Evolutionary conservation across 2,329 filamentous ascomycete genomes (phyloP).

Genomic region (Pyrenophora graminea): DNA sequence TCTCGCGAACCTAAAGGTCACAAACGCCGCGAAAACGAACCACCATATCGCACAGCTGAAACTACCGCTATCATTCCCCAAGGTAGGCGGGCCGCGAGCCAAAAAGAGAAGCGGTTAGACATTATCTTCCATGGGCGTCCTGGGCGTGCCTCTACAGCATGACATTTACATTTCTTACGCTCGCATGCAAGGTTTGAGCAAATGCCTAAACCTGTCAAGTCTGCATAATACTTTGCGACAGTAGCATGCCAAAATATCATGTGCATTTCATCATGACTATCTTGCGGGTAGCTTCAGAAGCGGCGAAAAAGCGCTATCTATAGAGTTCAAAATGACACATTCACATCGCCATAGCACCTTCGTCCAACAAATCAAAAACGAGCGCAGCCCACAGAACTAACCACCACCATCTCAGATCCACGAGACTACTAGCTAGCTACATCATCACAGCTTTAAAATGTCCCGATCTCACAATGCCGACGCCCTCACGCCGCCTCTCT

Average conservation of each 20-base stretch:
- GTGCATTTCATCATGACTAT: too few relatives aligned
- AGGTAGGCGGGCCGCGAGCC: slow-evolving; percentile 45
- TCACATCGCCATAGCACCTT: slow-evolving; percentile 1
- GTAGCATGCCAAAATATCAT: too few relatives aligned
- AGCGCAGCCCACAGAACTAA: background rate
- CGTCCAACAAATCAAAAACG: background rate
- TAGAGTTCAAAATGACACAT: slow-evolving; percentile 1
- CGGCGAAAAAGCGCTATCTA: too few relatives aligned
- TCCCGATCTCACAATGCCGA: slow-evolving; percentile 4
- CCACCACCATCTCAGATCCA: background rate
- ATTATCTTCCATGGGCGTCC: background rate
- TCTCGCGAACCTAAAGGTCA: slow-evolving; percentile 58
- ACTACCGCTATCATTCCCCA: slow-evolving; percentile 83
- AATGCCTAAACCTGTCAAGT: too few relatives aligned
- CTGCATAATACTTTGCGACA: too few relatives aligned
- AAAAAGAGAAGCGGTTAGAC: slow-evolving; percentile 16
- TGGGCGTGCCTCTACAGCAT: too few relatives aligned
- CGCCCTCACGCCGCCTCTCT: background rate
- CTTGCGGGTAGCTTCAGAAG: too few relatives aligned
- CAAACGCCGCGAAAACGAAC: slow-evolving; percentile 63
- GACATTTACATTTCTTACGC: too few relatives aligned
- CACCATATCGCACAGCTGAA: slow-evolving; percentile 71
- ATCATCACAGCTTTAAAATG: slow-evolving; percentile 9
- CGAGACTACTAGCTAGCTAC: slow-evolving; percentile 8
- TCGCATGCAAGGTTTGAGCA: too few relatives aligned